Evolutionary conservation across 1,284 basidiomycete species (phyloP), one percentile per base, ranked within the genome.

Genomic region (Blastosporella zonata): DNA sequence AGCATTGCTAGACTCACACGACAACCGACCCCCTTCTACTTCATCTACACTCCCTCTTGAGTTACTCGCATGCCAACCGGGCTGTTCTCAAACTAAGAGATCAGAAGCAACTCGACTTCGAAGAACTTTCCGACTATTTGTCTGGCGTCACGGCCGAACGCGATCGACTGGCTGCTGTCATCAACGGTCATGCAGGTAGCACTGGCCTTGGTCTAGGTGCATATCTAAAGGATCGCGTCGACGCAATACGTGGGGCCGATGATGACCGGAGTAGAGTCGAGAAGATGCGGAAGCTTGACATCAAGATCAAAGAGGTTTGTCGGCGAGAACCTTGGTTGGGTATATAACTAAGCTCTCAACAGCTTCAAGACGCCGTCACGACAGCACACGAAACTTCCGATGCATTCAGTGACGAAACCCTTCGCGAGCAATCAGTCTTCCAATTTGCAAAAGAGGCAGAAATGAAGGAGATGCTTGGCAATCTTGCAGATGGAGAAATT

Each of bases 101-200:
- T 67, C 93, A 98, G 69, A 99, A 98, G 68, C 97, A 99, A 67
- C 82, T 98, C 46, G 96, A 99, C 66, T 97, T 98, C 59, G 96
- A 99, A 68, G 96, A 98, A 63, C 81, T 98, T 4, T 95, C 93
- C 4, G 91, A 94, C 49, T 99, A 99, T 67, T 77, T 99, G 5
- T 91, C 91, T 1, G 89, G 88, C 6, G 84, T 97, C 23, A 94
- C 92, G 0, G 77, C 83, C 6, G 96, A 99, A 69, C 86, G 96
- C 9, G 97, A 99, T 65, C 77, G 96, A 33, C 75, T 99, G 7
- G 85, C 92, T 12, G 91, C 92, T 1, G 75, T 94, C 41, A 87
- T 90, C 60, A 84, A 76, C 47, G 89, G 89, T 3, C 86, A 87
- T 55, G 88, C 87, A 40, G 88, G 87, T 23, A 89, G 87, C 61